These are phyloP conservation scores for Suillus clintonianus DNA, from an alignment of 768 basidiomycete genomes.

Conservation along the genomic window DNA sequence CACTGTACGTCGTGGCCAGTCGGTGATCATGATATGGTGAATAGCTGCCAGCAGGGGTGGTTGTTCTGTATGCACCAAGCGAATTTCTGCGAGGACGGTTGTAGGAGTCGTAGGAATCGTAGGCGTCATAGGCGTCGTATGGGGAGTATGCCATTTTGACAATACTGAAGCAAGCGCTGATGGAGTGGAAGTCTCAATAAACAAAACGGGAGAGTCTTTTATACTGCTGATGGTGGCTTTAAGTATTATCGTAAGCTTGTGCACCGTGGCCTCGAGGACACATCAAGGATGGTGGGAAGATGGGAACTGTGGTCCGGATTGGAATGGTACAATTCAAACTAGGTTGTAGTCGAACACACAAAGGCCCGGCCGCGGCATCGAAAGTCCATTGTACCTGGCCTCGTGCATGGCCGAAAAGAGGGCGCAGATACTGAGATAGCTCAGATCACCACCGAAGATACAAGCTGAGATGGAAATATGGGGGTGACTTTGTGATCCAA, in stretches of 20 bases:
- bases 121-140: slow-evolving; percentile 39
- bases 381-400: slow-evolving; percentile 7
- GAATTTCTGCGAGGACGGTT: slow-evolving; percentile 32
- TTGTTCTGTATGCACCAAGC: slow-evolving; percentile 31
- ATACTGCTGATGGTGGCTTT: slow-evolving; percentile 12
- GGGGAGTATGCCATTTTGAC: slow-evolving; percentile 41
- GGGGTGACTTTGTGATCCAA: not conserved
- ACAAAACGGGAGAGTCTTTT: slow-evolving; percentile 18
- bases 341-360: slow-evolving; percentile 10
- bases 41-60: slow-evolving; percentile 14
- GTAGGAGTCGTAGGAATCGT: slow-evolving; percentile 19
- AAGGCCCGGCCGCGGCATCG: not conserved
- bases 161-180: slow-evolving; percentile 10
- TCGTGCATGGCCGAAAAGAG: not conserved
- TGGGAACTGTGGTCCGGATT: slow-evolving; percentile 13
- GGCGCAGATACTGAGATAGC: not conserved
- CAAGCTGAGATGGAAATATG: slow-evolving; percentile 1
- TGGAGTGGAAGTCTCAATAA: slow-evolving; percentile 6
- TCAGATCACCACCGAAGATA: not conserved
- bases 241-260: slow-evolving; percentile 11
- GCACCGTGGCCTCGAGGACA: slow-evolving; percentile 29
- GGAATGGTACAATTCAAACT: slow-evolving; percentile 14
- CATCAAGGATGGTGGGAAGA: slow-evolving; percentile 25
- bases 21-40: not conserved
- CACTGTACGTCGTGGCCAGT: slow-evolving; percentile 34